phyloP scores from a whole-genome alignment of 2,329 filamentous ascomycete species.

The Paraconiothyrium sp. region DNA sequence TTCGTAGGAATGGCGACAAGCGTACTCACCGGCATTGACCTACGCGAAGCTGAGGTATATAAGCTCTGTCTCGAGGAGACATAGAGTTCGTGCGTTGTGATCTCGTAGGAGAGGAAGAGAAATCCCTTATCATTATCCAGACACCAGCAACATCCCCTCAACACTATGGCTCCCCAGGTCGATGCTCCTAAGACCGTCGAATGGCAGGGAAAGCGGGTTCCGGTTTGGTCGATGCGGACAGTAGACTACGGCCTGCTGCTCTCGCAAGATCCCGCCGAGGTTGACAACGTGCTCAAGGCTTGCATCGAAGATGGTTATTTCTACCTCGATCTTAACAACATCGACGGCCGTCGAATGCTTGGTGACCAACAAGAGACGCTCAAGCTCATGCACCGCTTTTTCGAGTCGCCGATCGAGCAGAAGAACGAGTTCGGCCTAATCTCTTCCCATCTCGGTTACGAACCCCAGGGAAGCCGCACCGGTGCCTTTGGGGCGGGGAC shows the following conservation, averaged over 20 bases:
- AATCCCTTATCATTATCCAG: slow-evolving; percentile 10
- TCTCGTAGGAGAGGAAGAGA: slow-evolving; percentile 15
- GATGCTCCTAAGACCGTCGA: slow-evolving; percentile 37
- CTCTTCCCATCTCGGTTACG: slow-evolving; percentile 62
- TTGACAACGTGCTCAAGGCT: slow-evolving; percentile 61
- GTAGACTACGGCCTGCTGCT: slow-evolving; percentile 63
- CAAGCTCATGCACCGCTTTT: slow-evolving; percentile 66
- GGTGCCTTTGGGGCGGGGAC: slow-evolving; percentile 40
- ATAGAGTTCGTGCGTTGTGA: slow-evolving; percentile 16
- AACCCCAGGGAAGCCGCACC: slow-evolving; percentile 41
- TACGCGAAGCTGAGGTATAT: slow-evolving; percentile 23
- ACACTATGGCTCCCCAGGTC: slow-evolving; percentile 36
- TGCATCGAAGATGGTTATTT: slow-evolving; percentile 65
- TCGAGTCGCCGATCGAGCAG: slow-evolving; percentile 61
- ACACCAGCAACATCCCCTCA: neutral
- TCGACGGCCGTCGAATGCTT: slow-evolving; percentile 64
- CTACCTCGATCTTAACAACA: slow-evolving; percentile 63
- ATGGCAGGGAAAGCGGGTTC: slow-evolving; percentile 44
- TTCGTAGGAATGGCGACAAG: slow-evolving; percentile 13
- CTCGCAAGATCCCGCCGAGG: slow-evolving; percentile 63
- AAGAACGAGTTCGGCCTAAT: slow-evolving; percentile 68
- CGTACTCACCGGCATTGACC: slow-evolving; percentile 11
- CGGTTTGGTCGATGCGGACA: slow-evolving; percentile 51
- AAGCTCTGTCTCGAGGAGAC: slow-evolving; percentile 13
- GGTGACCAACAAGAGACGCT: slow-evolving; percentile 63